Base-by-base conservation (phyloP, 345 rosid genomes). In the Stellera chamaejasme region DNA sequence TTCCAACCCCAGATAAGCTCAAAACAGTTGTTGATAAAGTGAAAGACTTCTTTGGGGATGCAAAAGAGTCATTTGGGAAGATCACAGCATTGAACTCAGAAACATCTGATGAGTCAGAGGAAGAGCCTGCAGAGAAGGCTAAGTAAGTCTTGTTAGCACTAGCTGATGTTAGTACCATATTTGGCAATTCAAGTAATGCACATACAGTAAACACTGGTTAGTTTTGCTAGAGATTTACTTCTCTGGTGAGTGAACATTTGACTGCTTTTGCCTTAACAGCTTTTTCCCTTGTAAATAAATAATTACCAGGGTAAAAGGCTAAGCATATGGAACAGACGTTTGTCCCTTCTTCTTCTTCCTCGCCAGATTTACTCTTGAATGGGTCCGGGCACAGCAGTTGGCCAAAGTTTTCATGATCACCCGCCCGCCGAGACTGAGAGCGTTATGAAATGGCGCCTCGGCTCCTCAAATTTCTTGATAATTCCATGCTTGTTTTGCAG, bases 11-110 rank as follows among this genome's bases (percentile, higher is more conserved):
- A 56, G 93, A 92, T 72, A 61, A 92, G 69, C 88, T 92, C 25
- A 85, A 84, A 75, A 88, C 98, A 13, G 98, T 92, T 65, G 54
- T 85, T 16, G 96, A 92, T 66, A 86, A 86, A 71, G 96, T 83
- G 56, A 83, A 76, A 70, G 93, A 88, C 78, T 81, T 81, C 72
- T 86, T 92, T 44, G 97, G 93, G 14, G 93, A 88, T 63, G 94
- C 98, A 6, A 92, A 88, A 67, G 89, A 88, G 56, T 88, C 98
- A 6, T 86, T 92, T 3, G 95, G 93, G 56, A 88, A 88, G 79
- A 43, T 85, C 25, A 75, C 93, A 14, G 69, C 87, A 0, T 59
- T 84, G 44, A 75, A 75, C 63, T 54, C 82, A 55, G 58, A 67
- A 11, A 10, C 75, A 39, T 48, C 61, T 0, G 94, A 66, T 58